Base-by-base conservation (phyloP, 192 early-diverging fungal species). In the Powellomyces hirtus region DNA sequence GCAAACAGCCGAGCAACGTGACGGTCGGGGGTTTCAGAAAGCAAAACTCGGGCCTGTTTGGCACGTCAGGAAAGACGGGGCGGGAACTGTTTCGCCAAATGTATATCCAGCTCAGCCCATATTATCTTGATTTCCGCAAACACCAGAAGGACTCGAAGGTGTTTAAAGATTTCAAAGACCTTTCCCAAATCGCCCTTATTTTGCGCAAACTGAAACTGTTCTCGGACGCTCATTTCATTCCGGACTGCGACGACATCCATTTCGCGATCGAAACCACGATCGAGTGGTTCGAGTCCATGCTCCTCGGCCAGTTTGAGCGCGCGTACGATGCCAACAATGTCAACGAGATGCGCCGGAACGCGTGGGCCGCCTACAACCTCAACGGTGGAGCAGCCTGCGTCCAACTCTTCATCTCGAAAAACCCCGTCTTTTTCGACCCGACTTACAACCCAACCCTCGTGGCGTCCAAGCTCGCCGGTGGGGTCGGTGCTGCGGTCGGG, bases 401-500 rank as follows among this genome's bases (percentile, higher is more conserved):
- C 42, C 84, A 90, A 59, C 81, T 89, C 0, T 94, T 90, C 71
- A 87, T 93, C 49, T 89, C 92, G 27, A 94, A 94, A 66, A 89
- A 91, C 68, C 89, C 88, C 40, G 86, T 94, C 27, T 93, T 94
- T 60, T 94, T 88, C 67, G 92, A 94, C 74, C 81, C 87, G 55
- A 88, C 89, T 18, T 86, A 69, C 66, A 86, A 86, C 57, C 84
- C 84, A 24, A 51, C 74, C 2, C 68, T 85, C 1, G 53, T 84
- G 8, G 66, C 65, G 1, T 66, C 64, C 7, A 80, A 81, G 40
- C 61, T 83, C 16, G 77, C 78, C 2, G 42, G 62, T 18, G 70
- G 59, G 5, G 60, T 62, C 26, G 76, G 59, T 8, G 46, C 68
- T 44, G 65, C 77, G 0, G 59, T 71, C 6, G 84, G 84, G 2